Conservation (phyloP, 768 basidiomycete genomes). For the Tulasnella sp. region DNA sequence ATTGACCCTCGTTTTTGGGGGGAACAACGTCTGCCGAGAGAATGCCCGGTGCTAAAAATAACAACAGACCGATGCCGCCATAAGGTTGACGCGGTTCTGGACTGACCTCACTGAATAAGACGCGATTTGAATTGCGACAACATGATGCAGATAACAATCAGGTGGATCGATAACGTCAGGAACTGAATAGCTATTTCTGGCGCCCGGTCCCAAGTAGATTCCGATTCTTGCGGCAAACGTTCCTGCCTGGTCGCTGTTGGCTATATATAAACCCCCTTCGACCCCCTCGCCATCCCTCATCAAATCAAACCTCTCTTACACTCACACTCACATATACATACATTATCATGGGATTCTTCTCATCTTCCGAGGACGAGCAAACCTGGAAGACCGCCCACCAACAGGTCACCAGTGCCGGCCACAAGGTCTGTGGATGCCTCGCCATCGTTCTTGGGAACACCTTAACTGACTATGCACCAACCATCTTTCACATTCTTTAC, state of each 20-base stretch:
- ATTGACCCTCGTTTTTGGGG: neutral
- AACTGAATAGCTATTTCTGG: neutral
- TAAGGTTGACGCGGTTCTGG: neutral
- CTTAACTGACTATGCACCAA: neutral
- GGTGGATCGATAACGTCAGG: neutral
- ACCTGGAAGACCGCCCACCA: neutral
- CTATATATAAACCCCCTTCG: neutral
- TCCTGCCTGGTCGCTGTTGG: neutral
- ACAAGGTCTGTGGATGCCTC: slow-evolving; percentile 15
- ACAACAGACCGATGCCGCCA: neutral
- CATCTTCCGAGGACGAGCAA: slow-evolving; percentile 15
- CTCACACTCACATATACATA: neutral
- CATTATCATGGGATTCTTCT: slow-evolving; percentile 13
- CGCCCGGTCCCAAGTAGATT: neutral
- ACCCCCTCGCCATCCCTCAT: neutral
- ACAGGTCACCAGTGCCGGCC: slow-evolving; percentile 10
- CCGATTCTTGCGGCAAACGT: neutral
- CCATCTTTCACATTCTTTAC: neutral
- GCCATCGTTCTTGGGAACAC: neutral
- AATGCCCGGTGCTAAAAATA: neutral
- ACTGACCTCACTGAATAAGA: neutral
- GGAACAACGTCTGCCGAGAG: neutral
- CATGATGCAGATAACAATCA: neutral
- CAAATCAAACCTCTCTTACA: neutral
- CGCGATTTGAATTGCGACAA: neutral